Evolutionary conservation across 139 green algal species (phyloP).

Genomic region (Mesotaenium endlicherianum): DNA sequence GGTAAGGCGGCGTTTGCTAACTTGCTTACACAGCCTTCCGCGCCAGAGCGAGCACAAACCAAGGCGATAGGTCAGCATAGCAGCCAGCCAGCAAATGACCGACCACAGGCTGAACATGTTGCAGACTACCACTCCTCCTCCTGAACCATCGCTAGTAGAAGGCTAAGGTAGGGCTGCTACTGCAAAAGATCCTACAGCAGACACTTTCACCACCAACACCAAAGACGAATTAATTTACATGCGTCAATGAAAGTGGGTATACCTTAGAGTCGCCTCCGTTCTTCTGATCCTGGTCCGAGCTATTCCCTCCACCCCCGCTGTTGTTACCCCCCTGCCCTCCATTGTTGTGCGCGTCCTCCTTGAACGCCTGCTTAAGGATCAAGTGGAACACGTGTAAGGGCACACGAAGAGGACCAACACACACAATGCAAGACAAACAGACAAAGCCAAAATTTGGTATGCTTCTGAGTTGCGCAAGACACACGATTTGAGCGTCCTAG

Average conservation of each 20-base stretch:
- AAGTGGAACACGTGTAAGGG: neutral
- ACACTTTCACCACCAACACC: no score
- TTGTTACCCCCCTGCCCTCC: neutral
- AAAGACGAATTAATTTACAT: no score
- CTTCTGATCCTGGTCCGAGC: constrained; percentile 3
- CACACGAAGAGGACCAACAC: neutral
- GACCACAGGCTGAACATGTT: neutral
- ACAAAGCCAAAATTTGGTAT: neutral
- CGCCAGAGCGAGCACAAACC: no score
- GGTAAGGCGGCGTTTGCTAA: no score
- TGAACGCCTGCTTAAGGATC: neutral
- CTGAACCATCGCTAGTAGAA: no score
- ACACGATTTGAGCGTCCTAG: neutral
- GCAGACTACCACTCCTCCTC: neutral
- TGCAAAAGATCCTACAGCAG: no score
- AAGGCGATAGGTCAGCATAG: no score
- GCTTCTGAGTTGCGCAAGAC: neutral
- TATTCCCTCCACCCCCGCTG: neutral
- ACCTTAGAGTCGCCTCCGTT: constrained; percentile 13
- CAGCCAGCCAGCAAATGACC: no score
- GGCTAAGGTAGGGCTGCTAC: no score
- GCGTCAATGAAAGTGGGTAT: no score
- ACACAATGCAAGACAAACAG: neutral
- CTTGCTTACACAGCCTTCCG: no score
- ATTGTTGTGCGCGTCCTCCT: neutral